Base-by-base conservation (phyloP, 2,329 filamentous ascomycete species). In the Aspergillus caelatus region DNA sequence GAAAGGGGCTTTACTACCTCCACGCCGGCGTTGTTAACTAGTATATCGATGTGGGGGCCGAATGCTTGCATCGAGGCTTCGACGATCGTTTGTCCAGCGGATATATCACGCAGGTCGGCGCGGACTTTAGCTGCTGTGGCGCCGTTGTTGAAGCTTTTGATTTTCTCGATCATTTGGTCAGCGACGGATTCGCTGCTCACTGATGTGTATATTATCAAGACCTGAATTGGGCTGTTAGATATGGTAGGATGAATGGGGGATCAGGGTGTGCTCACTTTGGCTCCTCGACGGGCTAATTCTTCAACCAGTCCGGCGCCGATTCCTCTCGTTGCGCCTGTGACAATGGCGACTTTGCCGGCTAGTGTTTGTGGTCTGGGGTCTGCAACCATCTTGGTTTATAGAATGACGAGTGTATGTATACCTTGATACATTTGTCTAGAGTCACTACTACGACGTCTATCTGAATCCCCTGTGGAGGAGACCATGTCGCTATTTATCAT, bases 21-120 rank as follows among this genome's bases (percentile, higher is more conserved):
- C 14, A 26, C 28, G 21, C 26, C 60, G 43, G 57, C 60, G 34
- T 65, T 65, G 57, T 58, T 65, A 28, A 65, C 23, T 1, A 65
- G 32, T 30, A 65, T 65, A 58, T 60, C 57, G 32, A 65, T 52
- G 32, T 28, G 2, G 19, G 48, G 1, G 2, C 14, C 26, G 26
- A 60, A 46, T 3, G 36, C 28, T 23, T 50, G 11, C 0, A 39
- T 39, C 8, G 58, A 30, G 10, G 34, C 50, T 19, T 48, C 12
- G 16, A 60, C 48, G 1, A 63, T 41, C 11, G 28, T 45, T n/a
- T 45, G 11, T 16, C 43, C 43, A 14, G 52, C 43, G 14, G 57
- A 39, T 43, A 34, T 34, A 10, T 56, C 12, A 21, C 41, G 54
- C 14, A 63, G 57, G 26, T 63, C 57, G n/a, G 57, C 14, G 43